These are phyloP conservation scores for Neurospora sp. DNA, from an alignment of 495 filamentous ascomycete genomes.

Conservation along the genomic window DNA sequence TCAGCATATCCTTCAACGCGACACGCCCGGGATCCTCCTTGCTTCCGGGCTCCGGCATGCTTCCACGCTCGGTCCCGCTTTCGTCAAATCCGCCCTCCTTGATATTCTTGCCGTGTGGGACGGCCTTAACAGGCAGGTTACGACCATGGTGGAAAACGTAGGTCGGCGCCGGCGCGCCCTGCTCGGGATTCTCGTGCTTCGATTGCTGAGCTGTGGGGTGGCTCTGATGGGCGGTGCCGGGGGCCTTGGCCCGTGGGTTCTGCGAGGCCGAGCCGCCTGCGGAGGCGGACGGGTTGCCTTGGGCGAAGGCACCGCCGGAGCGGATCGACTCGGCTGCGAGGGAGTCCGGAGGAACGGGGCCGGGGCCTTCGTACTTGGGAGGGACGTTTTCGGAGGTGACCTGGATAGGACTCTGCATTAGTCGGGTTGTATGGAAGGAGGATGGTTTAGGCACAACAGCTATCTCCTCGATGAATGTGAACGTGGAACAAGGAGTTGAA, in stretches of 20 bases:
- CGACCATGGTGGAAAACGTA: slow-evolving; percentile 16
- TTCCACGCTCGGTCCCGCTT: slow-evolving; percentile 19
- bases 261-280: too few relatives aligned
- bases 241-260: slow-evolving; percentile 5
- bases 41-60: slow-evolving; percentile 28
- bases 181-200: not conserved
- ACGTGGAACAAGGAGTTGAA: not conserved
- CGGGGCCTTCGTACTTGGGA: slow-evolving; percentile 19
- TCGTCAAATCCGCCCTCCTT: slow-evolving; percentile 26
- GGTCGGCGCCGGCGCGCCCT: slow-evolving; percentile 20
- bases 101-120: slow-evolving; percentile 32
- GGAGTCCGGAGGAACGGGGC: slow-evolving; percentile 20
- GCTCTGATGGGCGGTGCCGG: not conserved
- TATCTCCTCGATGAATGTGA: not conserved
- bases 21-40: slow-evolving; percentile 24
- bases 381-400: slow-evolving; percentile 18
- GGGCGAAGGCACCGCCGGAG: slow-evolving; percentile 13
- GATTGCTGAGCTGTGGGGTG: not conserved
- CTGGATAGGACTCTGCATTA: not conserved
- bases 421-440: not conserved
- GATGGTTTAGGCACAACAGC: not conserved
- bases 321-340: slow-evolving; percentile 29
- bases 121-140: slow-evolving; percentile 5
- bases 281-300: slow-evolving; percentile 8
- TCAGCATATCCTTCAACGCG: slow-evolving; percentile 14